Evolutionary conservation across 163 green algal species (phyloP), one percentile per base, ranked within the genome.

Genomic region (Scenedesmus sp.): DNA sequence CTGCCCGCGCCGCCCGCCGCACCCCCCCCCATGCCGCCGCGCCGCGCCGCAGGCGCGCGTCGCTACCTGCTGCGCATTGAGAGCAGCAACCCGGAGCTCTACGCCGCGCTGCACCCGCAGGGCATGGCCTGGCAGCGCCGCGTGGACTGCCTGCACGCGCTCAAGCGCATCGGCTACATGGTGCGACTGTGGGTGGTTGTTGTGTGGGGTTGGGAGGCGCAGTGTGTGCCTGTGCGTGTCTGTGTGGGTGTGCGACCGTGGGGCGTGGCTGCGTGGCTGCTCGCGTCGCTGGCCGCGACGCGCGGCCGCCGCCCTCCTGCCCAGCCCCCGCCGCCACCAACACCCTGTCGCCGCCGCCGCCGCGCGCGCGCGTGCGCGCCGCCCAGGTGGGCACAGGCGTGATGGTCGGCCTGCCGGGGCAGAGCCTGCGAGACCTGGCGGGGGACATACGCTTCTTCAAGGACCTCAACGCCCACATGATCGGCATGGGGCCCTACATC

Each of bases 51-150:
- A 0, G 88, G 87, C 33, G 88, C 88, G 0, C 69, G 80, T 9
- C 82, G 88, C 60, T 93, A 93, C 85, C 85, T 93, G 66, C 84
- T 93, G 75, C 85, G 88, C 75, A 91, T 93, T 47, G 88, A 93
- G 75, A 88, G 76, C 44, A 89, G 80, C 71, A 92, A 91, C 85
- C 88, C 88, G 0, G 88, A 92, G 9, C 85, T 93, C 22, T 93
- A 91, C 71, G 33, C 78, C 2, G 62, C 76, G 20, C 81, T 93
- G 54, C 88, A 93, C 83, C 88, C 88, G 14, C 60, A 80, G 2
- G 69, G 60, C 2, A 84, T 90, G 70, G 80, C 51, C 63, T 93
- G 87, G 85, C 56, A 87, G 39, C 29, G 72, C 13, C 83, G 88
- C 5, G 81, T 91, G 54, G 57, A 86, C 7, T 89, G 83, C 72